These are phyloP conservation scores for Wickerhamomyces sp. DNA, from an alignment of 1,139 yeast species.

Conservation along the genomic window DNA sequence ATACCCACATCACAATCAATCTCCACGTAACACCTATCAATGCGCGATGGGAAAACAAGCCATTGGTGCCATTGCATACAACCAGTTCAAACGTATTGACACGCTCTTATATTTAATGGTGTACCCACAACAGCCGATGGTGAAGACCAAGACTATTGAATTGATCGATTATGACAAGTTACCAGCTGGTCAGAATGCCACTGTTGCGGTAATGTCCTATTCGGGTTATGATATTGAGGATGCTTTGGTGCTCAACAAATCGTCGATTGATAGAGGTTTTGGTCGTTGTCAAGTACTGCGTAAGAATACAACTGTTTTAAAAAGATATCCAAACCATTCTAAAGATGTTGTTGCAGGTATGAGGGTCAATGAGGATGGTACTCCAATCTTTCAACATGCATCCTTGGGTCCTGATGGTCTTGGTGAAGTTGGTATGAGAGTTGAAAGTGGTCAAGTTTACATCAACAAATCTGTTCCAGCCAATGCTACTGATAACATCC, in stretches of 20 bases:
- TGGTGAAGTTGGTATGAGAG: slow-evolving; percentile 91
- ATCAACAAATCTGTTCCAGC: slow-evolving; percentile 91
- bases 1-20: slow-evolving; percentile 98
- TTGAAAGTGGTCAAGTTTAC: slow-evolving; percentile 90
- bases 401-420: slow-evolving; percentile 92
- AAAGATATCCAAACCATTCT: slow-evolving; percentile 90
- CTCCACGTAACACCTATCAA: slow-evolving; percentile 97
- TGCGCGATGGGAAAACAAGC: slow-evolving; percentile 99
- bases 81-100: slow-evolving; percentile 93
- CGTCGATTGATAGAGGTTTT: slow-evolving; percentile 93
- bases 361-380: slow-evolving; percentile 76
- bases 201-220: slow-evolving; percentile 98
- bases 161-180: slow-evolving; percentile 90
- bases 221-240: slow-evolving; percentile 99
- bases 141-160: slow-evolving; percentile 94
- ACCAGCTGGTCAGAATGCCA: slow-evolving; percentile 99
- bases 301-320: slow-evolving; percentile 83
- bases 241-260: slow-evolving; percentile 89
- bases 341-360: slow-evolving; percentile 88
- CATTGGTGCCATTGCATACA: slow-evolving; percentile 97
- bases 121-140: slow-evolving; percentile 99
- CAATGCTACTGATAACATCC: slow-evolving; percentile 72
- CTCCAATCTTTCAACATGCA: slow-evolving; percentile 80
- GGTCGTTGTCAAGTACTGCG: slow-evolving; percentile 98
- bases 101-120: slow-evolving; percentile 92